Base-by-base conservation (phyloP, 305 asterid species). In the Andrographis paniculata region DNA sequence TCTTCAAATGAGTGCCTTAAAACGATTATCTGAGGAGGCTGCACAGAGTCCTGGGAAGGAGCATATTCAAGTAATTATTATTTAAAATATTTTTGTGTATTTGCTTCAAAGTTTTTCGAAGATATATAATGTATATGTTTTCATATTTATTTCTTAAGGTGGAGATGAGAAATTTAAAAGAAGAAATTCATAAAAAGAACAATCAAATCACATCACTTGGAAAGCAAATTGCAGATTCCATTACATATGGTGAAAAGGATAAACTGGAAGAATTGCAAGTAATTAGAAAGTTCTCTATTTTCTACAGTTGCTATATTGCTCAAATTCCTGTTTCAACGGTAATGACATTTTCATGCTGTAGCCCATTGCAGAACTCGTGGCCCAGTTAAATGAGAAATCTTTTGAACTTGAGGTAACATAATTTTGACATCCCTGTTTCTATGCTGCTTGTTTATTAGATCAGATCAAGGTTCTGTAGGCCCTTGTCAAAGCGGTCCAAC, bases 401-500 rank as follows among this genome's bases (percentile, higher is more conserved):
- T 78, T 91, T 73, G 99, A 91, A 65, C 99, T 91, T 64, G 96
- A 87, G 99, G 99, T 87, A 78, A 70, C 38, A 30, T 55, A 42
- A 53, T 49, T 64, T 47, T 27, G 48, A 35, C 56, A n/a, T 60
- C 50, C 60, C 24, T 42, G 17, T 45, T 28, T 20, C 46, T 18
- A 13, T 42, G 8, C 38, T 33, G n/a, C 38, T 33, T 2, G 14
- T 33, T 33, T 13, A 2, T 2, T 4, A 33, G 38, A 9, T 33
- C 4, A 24, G 11, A n/a, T n/a, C n/a, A 38, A 38, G 46, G 27
- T 44, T 42, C 38, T 46, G 47, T n/a, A 24, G 59, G n/a, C n/a
- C 17, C 63, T 37, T 14, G 45, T 31, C 14, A 30, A 31, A 14
- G 19, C 36, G 52, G 48, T 24, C 31, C 20, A 46, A 40, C 16